Base-by-base conservation (phyloP, 768 basidiomycete genomes). In the Suillus lakei region DNA sequence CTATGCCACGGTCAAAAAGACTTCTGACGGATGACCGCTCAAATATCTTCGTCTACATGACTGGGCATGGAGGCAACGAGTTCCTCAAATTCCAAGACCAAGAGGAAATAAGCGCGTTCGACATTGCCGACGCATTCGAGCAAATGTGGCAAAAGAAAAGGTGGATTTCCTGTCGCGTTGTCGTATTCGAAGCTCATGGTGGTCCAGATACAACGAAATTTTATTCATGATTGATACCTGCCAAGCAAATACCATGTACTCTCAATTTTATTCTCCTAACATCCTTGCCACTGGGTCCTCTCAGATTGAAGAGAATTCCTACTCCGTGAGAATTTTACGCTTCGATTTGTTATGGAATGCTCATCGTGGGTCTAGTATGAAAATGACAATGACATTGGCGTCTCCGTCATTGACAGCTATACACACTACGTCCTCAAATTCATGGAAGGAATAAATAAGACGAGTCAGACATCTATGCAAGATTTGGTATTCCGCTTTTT, bases 51-150 rank as follows among this genome's bases (percentile, higher is more conserved):
- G 88, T 99, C 23, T 99, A 98, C 78, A 93, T 99, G 94, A 97
- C 98, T 0, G 98, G 98, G 0, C 98, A 99, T 70, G 98, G 98
- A 15, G 98, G 98, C 1, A 92, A 97, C 71, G 98, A 98, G 77
- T 99, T 99, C 76, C 87, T 99, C 73, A 99, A 99, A 76, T 99
- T 99, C 77, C 98, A 99, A 74, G 98, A 99, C 74, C 96, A 93
- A 75, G 98, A 99, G 77, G 98, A 99, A 76, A 95, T 99, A 71
- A 95, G 92, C 65, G 95, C 97, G 0, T 95, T 92, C 64, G 98
- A 99, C 74, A 87, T 99, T n/a, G 97, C 97, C 0, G 97, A 99
- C 74, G 96, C 98, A 2, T 92, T 99, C 66, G 95, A 95, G 76
- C 96, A 98, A 78, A 99, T 99, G 97, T 96, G 91, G 83, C 92